These are phyloP conservation scores for Cairneyella variabilis DNA, from an alignment of 495 filamentous ascomycete species.

Conservation along the genomic window DNA sequence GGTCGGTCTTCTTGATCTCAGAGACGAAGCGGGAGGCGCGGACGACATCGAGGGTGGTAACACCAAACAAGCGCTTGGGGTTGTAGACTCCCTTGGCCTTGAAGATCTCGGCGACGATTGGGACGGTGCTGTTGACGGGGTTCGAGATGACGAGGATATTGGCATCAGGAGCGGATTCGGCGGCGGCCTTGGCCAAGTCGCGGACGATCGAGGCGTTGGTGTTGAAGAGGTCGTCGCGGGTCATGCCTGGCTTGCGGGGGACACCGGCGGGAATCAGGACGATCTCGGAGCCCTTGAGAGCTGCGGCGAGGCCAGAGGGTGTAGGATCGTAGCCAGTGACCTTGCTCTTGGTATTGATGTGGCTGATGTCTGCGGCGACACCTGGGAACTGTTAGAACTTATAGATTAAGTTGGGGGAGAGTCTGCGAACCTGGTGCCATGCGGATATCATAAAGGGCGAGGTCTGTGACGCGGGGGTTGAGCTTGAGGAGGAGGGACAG, in stretches of 20 bases:
- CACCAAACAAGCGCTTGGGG: constrained; percentile 97
- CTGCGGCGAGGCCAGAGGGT: constrained; percentile 65
- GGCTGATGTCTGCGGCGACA: constrained; percentile 95
- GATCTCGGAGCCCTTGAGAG: constrained; percentile 82
- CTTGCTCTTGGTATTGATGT: constrained; percentile 98
- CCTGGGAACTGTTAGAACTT: constrained; percentile 45
- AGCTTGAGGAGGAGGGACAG: constrained; percentile 96
- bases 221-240: constrained; percentile 99
- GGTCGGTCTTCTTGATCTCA: constrained; percentile 85
- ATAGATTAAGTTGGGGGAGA: constrained; percentile 7
- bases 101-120: constrained; percentile 95
- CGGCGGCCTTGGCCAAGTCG: constrained; percentile 93
- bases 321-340: constrained; percentile 86
- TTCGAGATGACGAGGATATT: constrained; percentile 98
- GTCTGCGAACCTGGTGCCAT: constrained; percentile 75
- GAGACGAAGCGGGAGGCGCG: constrained; percentile 96
- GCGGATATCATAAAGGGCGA: constrained; percentile 96
- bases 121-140: constrained; percentile 98
- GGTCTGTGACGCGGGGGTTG: constrained; percentile 86
- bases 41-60: constrained; percentile 98
- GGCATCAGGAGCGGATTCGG: constrained; percentile 83
- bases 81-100: constrained; percentile 93
- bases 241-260: constrained; percentile 99
- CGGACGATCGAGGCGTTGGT: constrained; percentile 99
- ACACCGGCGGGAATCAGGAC: constrained; percentile 98